Evolutionary conservation across 2,329 filamentous ascomycete species (phyloP).

Genomic region (Aspergillus neotritici): DNA sequence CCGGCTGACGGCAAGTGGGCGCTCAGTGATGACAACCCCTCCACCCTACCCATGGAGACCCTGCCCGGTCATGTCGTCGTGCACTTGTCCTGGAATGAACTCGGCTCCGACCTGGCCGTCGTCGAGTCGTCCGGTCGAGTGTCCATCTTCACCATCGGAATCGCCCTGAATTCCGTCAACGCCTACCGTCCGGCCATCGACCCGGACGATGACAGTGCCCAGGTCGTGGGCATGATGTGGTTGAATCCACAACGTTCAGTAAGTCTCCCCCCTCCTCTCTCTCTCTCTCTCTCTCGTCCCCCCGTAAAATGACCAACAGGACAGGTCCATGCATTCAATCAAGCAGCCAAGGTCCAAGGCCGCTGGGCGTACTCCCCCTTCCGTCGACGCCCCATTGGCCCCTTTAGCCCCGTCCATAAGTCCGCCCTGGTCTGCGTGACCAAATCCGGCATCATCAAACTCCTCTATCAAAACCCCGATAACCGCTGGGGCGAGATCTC

Average conservation of each 20-base stretch:
- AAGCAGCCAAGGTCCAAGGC: slow-evolving; percentile 57
- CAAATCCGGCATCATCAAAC: slow-evolving; percentile 63
- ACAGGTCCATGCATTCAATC: slow-evolving; percentile 45
- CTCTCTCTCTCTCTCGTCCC: no score
- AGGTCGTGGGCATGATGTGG: slow-evolving; percentile 83
- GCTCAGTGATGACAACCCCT: slow-evolving; percentile 64
- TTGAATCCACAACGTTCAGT: slow-evolving; percentile 55
- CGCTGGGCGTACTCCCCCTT: slow-evolving; percentile 66
- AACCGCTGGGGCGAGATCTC: slow-evolving; percentile 65
- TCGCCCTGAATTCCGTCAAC: slow-evolving; percentile 67
- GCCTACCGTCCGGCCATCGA: slow-evolving; percentile 60
- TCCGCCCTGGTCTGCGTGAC: slow-evolving; percentile 73
- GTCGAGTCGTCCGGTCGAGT: slow-evolving; percentile 75
- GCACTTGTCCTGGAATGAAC: slow-evolving; percentile 77
- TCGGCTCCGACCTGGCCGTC: slow-evolving; percentile 73
- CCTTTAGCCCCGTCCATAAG: slow-evolving; percentile 62
- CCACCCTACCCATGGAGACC: slow-evolving; percentile 57
- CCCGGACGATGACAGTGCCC: slow-evolving; percentile 65
- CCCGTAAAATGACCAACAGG: slow-evolving; percentile 4
- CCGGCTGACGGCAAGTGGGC: slow-evolving; percentile 67
- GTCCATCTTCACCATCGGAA: slow-evolving; percentile 64
- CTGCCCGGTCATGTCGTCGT: slow-evolving; percentile 62
- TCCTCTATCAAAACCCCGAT: slow-evolving; percentile 73
- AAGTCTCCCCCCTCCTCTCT: slow-evolving; percentile 5
- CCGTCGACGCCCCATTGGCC: slow-evolving; percentile 61